Percentiles rank a stretch among this genome's conserved stretches.
Evolutionary conservation across 2,329 filamentous ascomycete genomes (phyloP).

Genomic region (Aspergillus fructus): DNA sequence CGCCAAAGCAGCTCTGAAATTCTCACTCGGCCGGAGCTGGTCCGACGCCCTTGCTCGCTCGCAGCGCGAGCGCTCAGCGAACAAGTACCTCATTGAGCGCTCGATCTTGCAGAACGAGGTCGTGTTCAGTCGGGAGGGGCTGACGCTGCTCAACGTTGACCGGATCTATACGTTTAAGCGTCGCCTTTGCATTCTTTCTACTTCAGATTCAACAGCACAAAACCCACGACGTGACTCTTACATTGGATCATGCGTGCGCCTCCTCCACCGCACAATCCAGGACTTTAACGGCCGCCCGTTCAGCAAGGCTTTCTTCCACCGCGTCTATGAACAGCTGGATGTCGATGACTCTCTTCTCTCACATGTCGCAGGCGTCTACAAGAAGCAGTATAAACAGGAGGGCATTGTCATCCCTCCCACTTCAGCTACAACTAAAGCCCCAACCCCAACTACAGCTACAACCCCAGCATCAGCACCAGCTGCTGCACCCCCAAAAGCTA

Average conservation of each 20-base stretch:
- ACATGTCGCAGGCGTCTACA: conserved; percentile 37
- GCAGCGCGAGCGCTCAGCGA: conserved; percentile 34
- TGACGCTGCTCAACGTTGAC: conserved; percentile 46
- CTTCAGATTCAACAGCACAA: conserved; percentile 11
- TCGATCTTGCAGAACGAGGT: conserved; percentile 47
- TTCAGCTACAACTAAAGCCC: neutral
- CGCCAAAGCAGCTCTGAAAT: conserved; percentile 37
- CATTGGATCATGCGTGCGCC: conserved; percentile 40
- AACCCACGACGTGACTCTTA: conserved; percentile 33
- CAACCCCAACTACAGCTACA: too few relatives aligned
- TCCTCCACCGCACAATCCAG: conserved; percentile 41
- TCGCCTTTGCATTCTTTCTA: conserved; percentile 39
- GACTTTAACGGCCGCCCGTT: conserved; percentile 44
- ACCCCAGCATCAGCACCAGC: neutral
- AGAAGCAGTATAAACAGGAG: conserved; percentile 33
- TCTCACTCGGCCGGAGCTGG: conserved; percentile 40
- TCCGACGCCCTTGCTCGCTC: conserved; percentile 37
- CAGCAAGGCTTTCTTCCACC: conserved; percentile 44
- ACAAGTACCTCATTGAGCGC: conserved; percentile 43
- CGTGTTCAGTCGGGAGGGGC: conserved; percentile 44
- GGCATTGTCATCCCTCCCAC: conserved; percentile 38
- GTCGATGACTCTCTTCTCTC: conserved; percentile 38
- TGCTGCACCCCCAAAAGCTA: neutral
- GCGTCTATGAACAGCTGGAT: conserved; percentile 44
- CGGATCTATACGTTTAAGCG: conserved; percentile 47